Base-by-base conservation (phyloP, 257 asterid genomes). In the Cruciata laevipes region DNA sequence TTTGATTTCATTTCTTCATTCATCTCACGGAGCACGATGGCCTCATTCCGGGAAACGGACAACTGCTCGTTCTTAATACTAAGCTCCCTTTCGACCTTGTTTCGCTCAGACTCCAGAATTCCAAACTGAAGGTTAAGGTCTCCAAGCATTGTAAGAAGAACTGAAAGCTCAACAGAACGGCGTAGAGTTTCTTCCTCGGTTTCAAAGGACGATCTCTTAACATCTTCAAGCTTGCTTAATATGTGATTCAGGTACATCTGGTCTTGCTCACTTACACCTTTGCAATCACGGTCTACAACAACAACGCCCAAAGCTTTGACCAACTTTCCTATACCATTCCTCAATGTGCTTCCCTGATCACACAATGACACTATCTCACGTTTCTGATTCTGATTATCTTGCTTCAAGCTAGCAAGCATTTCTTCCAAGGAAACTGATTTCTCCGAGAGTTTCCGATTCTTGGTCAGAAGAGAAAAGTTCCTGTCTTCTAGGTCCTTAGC, bases 171-270 rank as follows among this genome's bases (percentile, higher is more conserved):
- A 78, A 90, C 77, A 62, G 72, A 61, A 65, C 44, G 71, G 68
- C 53, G 81, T 73, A 82, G 81, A 74, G 83, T 87, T 82, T 84
- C 94, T 69, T 85, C 88, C 71, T 85, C 91, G 10, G 81, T 74
- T 72, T 79, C 73, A 67, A 32, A 58, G 66, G 84, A 79, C 49
- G 83, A 72, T 25, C 57, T 61, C 73, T 82, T 83, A 80, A 78
- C 61, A 58, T 60, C 79, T 61, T 83, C 86, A 71, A 92, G 71
- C 77, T 79, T 81, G 65, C 59, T 64, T 30, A 77, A 74, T 69
- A 84, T 65, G 75, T 67, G 81, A 72, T 70, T 71, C 67, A 80
- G 59, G 74, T 71, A 68, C 38, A 76, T 31, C 67, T 74, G 83
- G 74, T 87, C 94, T 60, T 78, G 77, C 37, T 74, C 85, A 71